Percentiles rank a stretch among this genome's conserved stretches.
phyloP scores from a whole-genome alignment of 2,329 filamentous ascomycete species.

The Scedosporium minutisporum region DNA sequence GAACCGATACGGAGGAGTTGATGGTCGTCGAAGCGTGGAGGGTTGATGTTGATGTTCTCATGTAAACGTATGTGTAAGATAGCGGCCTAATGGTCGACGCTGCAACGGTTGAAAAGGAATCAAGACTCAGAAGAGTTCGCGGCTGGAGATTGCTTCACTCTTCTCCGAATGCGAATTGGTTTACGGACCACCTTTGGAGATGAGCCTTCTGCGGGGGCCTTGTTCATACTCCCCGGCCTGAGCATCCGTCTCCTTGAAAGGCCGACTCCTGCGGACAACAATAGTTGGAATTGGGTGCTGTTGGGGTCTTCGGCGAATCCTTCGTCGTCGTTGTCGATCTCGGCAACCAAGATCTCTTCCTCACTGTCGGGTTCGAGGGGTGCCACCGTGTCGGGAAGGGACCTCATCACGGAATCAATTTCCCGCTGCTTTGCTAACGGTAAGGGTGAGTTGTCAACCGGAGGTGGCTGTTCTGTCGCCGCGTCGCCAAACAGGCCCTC shows the following conservation, averaged over 20 bases:
- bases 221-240: background rate
- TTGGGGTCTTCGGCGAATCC: constrained; percentile 1
- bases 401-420: background rate
- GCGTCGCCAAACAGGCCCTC: background rate
- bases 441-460: background rate
- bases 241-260: background rate
- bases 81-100: no score
- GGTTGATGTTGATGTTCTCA: no score
- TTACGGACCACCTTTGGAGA: background rate
- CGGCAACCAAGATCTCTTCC: background rate
- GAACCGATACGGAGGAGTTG: background rate
- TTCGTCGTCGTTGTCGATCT: background rate
- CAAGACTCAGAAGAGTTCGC: background rate
- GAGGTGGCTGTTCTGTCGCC: background rate
- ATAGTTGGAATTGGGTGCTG: background rate
- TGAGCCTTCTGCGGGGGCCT: background rate
- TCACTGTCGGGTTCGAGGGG: background rate
- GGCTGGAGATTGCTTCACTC: background rate
- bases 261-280: background rate
- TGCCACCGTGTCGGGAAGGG: background rate
- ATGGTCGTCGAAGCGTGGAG: background rate
- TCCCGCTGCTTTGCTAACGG: background rate
- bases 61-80: no score
- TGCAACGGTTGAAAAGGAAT: background rate
- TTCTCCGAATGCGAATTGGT: background rate